A percentile compares a stretch with the other conserved stretches of the same genome.
Conservation (phyloP, 2,329 filamentous ascomycete species). For the Trichophyton mentagrophytes region DNA sequence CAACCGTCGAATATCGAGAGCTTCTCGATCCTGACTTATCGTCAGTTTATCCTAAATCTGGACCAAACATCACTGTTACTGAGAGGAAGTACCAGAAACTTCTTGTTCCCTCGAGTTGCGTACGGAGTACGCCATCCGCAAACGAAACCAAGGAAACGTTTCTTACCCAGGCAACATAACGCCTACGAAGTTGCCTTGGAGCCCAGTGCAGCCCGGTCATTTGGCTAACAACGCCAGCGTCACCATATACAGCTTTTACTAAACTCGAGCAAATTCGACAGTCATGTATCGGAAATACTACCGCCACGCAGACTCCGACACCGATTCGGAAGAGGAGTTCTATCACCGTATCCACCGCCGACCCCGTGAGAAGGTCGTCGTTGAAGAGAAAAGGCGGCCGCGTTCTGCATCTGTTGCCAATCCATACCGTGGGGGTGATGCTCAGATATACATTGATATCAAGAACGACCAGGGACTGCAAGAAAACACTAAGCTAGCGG, state of each 20-base stretch:
- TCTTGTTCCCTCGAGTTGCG: too few species aligned
- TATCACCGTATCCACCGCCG: slow-evolving; percentile 13
- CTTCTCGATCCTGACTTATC: background rate
- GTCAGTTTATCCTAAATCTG: too few species aligned
- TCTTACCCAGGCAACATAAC: too few species aligned
- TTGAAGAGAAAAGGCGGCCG: slow-evolving; percentile 17
- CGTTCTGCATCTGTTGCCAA: slow-evolving; percentile 26
- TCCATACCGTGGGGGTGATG: slow-evolving; percentile 4
- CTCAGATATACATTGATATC: slow-evolving; percentile 26
- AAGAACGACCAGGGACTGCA: slow-evolving; percentile 17
- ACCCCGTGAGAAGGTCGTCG: slow-evolving; percentile 13
- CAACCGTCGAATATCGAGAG: background rate
- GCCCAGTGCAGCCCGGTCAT: too few species aligned
- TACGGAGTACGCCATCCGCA: too few species aligned
- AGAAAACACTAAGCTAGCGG: background rate
- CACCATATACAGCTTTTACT: too few species aligned
- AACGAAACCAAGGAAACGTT: too few species aligned
- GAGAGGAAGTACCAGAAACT: too few species aligned
- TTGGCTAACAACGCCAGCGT: too few species aligned
- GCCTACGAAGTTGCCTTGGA: too few species aligned
- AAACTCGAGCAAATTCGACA: background rate
- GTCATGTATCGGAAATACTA: background rate
- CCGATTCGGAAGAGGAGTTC: background rate
- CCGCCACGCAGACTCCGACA: slow-evolving; percentile 3
- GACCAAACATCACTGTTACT: too few species aligned